A percentile compares a stretch with the other conserved stretches of the same genome.
Evolutionary conservation across 148 eudicot genomes (phyloP).

Genomic region (Agrostemma githago): DNA sequence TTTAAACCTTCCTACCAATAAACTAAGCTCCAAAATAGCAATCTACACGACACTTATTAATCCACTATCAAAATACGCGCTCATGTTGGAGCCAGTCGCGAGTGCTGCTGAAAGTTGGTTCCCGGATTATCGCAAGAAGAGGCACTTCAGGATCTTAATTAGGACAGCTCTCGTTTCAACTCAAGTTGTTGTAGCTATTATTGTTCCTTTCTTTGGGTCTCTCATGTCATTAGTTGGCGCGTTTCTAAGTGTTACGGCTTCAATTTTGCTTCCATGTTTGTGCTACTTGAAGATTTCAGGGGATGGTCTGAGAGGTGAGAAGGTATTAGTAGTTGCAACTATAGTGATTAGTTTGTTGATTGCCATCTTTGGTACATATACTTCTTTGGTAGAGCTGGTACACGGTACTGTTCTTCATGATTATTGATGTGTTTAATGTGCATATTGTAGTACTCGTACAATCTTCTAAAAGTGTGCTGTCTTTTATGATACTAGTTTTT

Average conservation of each 20-base stretch:
- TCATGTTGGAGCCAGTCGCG: conserved; percentile 48
- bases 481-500: too few relatives aligned
- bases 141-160: conserved; percentile 25
- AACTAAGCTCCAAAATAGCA: conserved; percentile 40
- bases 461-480: too few relatives aligned
- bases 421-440: neutral
- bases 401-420: conserved; percentile 9
- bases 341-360: conserved; percentile 29
- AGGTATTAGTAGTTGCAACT: conserved; percentile 23
- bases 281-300: conserved; percentile 56
- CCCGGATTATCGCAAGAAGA: conserved; percentile 29
- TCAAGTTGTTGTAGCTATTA: conserved; percentile 40
- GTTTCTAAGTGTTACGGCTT: conserved; percentile 37
- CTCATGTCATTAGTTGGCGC: conserved; percentile 55
- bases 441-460: neutral
- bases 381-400: conserved; percentile 35
- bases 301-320: conserved; percentile 15
- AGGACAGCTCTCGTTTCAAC: conserved; percentile 35
- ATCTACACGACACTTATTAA: conserved; percentile 47
- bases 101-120: conserved; percentile 40
- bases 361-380: conserved; percentile 43
- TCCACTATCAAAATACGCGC: conserved; percentile 49
- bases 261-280: conserved; percentile 43
- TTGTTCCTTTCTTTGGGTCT: conserved; percentile 42
- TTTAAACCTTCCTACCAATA: conserved; percentile 36